These are phyloP conservation scores for Silene coronaria DNA, from an alignment of 179 eudicot genomes.

Conservation along the genomic window DNA sequence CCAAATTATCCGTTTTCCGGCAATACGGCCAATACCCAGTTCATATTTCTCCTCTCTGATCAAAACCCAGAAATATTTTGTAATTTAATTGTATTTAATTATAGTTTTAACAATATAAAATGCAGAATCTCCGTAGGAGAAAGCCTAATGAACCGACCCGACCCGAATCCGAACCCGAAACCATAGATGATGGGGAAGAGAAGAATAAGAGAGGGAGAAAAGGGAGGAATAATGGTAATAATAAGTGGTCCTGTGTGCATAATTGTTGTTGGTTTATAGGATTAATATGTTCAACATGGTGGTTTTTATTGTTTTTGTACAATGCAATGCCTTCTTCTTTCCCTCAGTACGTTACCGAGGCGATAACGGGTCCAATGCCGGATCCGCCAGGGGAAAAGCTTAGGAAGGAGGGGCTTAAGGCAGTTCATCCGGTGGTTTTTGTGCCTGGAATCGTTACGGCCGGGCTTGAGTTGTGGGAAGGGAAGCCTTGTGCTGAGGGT, in stretches of 20 bases:
- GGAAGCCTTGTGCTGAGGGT: constrained; percentile 76
- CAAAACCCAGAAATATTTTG: constrained; percentile 17
- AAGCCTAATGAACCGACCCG: constrained; percentile 27
- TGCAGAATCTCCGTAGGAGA: constrained; percentile 38
- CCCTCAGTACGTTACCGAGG: constrained; percentile 87
- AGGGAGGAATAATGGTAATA: constrained; percentile 8
- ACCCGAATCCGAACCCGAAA: constrained; percentile 17
- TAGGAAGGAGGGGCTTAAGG: constrained; percentile 60
- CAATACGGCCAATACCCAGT: constrained; percentile 11
- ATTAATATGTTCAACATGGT: constrained; percentile 63
- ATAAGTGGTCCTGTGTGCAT: constrained; percentile 62
- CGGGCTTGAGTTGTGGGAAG: constrained; percentile 92
- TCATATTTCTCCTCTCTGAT: background rate
- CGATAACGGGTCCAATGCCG: constrained; percentile 69
- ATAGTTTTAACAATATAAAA: constrained; percentile 2
- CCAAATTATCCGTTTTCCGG: constrained; percentile 9
- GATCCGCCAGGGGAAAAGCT: constrained; percentile 84
- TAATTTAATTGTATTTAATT: background rate
- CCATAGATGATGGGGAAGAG: constrained; percentile 1
- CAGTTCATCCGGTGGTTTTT: constrained; percentile 76
- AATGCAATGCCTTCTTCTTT: constrained; percentile 80
- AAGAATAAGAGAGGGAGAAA: constrained; percentile 5
- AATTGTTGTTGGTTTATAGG: constrained; percentile 86
- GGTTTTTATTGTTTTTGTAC: constrained; percentile 62
- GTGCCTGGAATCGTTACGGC: constrained; percentile 93